phyloP scores from a whole-genome alignment of 2,329 filamentous ascomycete species.

The Curvularia sp. region DNA sequence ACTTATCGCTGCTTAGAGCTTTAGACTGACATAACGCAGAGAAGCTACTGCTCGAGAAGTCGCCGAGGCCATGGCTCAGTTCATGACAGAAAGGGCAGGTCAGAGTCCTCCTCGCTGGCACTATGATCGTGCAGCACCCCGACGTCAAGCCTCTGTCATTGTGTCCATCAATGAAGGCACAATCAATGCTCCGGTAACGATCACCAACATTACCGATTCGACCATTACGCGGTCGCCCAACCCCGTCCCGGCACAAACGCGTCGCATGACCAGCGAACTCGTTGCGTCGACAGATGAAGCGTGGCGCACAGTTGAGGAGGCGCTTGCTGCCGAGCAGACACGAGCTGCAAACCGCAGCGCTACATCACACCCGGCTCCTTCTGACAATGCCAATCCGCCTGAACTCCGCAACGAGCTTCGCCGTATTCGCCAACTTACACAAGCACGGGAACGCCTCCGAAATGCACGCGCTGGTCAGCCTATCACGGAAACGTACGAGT shows the following conservation, averaged over 20 bases:
- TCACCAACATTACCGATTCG: constrained; percentile 40
- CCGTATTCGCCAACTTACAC: constrained; percentile 46
- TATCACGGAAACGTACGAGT: constrained; percentile 34
- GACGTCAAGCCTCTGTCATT: constrained; percentile 52
- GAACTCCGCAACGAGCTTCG: constrained; percentile 45
- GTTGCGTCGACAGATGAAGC: constrained; percentile 50
- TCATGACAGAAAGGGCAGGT: constrained; percentile 29
- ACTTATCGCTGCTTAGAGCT: constrained; percentile 14
- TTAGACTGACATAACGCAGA: constrained; percentile 12
- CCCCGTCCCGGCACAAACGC: constrained; percentile 41
- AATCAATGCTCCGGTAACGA: constrained; percentile 28
- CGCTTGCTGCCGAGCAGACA: constrained; percentile 51
- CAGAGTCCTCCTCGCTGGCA: constrained; percentile 26
- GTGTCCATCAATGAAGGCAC: constrained; percentile 43
- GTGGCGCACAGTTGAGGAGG: constrained; percentile 58
- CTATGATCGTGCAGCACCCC: constrained; percentile 38
- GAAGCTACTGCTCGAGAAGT: constrained; percentile 31
- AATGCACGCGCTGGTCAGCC: constrained; percentile 40
- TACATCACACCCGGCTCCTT: constrained; percentile 20
- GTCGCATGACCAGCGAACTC: constrained; percentile 39
- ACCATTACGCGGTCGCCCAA: constrained; percentile 43
- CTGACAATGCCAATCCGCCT: constrained; percentile 32
- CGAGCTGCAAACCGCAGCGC: constrained; percentile 27
- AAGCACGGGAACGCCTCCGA: constrained; percentile 48
- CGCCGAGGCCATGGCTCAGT: constrained; percentile 31